These are phyloP conservation scores for Malania oleifera DNA, from an alignment of 164 flowering plant genomes.

Conservation along the genomic window DNA sequence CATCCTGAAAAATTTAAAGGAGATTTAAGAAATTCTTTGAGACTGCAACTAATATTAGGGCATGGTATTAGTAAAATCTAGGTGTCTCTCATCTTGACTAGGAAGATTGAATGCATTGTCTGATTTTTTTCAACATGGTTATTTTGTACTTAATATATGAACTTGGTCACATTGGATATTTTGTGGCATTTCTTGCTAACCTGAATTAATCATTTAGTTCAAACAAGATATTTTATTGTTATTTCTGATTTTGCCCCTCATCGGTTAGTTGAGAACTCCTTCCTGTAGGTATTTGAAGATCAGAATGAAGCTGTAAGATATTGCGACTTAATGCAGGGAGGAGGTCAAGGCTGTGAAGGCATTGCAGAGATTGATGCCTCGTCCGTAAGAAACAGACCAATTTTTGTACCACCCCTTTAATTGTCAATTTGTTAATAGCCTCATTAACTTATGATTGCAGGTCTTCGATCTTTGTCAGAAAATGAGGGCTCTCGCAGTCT, in stretches of 20 bases:
- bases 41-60: too few species aligned
- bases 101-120: too few species aligned
- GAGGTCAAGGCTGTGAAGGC: slow-evolving; percentile 93
- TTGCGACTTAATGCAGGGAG: slow-evolving; percentile 84
- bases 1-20: too few species aligned
- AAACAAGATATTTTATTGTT: background rate
- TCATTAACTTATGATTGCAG: slow-evolving; percentile 32
- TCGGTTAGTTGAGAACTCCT: background rate
- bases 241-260: background rate
- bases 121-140: too few species aligned
- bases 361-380: slow-evolving; percentile 95
- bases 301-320: slow-evolving; percentile 78
- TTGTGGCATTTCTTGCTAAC: background rate
- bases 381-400: slow-evolving; percentile 43
- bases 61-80: too few species aligned
- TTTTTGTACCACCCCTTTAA: background rate
- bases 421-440: background rate
- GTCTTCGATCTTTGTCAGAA: slow-evolving; percentile 87
- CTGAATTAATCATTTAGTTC: too few species aligned
- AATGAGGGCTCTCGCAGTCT: slow-evolving; percentile 85
- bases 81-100: too few species aligned
- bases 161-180: too few species aligned
- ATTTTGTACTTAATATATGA: too few species aligned
- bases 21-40: too few species aligned
- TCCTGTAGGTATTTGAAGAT: slow-evolving; percentile 86